Evolutionary conservation across 208 protist genomes (phyloP), one percentile per base, ranked within the genome.

Genomic region (Crithidia brevicula): DNA sequence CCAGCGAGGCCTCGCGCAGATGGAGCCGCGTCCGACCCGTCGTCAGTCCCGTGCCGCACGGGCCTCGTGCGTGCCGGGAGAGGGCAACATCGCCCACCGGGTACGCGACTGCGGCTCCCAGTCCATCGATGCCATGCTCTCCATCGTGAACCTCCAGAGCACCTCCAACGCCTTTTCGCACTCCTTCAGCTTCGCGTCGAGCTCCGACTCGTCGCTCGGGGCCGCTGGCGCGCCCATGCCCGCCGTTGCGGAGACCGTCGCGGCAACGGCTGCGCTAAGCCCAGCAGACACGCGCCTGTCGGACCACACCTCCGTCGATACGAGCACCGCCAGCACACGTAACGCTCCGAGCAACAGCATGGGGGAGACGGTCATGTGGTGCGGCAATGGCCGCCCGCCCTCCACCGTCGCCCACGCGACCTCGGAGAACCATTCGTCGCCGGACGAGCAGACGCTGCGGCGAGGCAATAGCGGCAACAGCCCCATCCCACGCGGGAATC

Each of bases 121-220:
- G 61, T 74, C 79, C 0, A 61, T 89, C 5, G 83, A 89, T 23
- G 83, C 75, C 16, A 67, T 83, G n/a, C 61, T 89, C 11, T 89
- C 83, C 31, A 86, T 89, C 33, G 83, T 89, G 28, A 85, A 89
- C 40, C 42, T 89, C 31, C 60, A 79, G 18, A 85, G 82, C 63
- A 66, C 42, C 25, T 69, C 61, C 1, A 28, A 68, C 23, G 70
- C 27, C 30, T 36, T 45, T 31, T 72, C 53, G 4, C 22, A 31
- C 33, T 60, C 72, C 1, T 67, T 76, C 16, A 76, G 60, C 57
- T 68, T 75, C 27, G 47, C 46, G 13, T 73, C 74, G 2, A 71
- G 59, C 33, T 74, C 52, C 4, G 42, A 52, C 18, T 38, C 49
- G 22, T 57, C 45, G 3, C 59, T n/a, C 18, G 34, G 2, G 3